Evolutionary conservation across 2,329 filamentous ascomycete species (phyloP).

Genomic region (Thielaviopsis populi): DNA sequence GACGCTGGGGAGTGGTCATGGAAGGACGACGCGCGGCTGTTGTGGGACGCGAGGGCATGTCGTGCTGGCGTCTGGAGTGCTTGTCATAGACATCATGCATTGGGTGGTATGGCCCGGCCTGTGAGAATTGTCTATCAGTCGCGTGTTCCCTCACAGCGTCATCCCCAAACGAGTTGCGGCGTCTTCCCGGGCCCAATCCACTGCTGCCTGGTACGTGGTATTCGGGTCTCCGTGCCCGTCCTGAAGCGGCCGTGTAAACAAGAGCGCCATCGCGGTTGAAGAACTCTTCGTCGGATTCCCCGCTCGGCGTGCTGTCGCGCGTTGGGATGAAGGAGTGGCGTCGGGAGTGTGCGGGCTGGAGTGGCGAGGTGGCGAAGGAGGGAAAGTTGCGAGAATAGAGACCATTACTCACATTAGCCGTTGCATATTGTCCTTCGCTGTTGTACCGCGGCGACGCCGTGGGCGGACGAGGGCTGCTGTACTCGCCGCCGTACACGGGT

Average conservation of each 20-base stretch:
- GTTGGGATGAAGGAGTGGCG: constrained; percentile 43
- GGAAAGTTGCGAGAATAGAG: constrained; percentile 34
- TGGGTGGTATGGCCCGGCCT: constrained; percentile 14
- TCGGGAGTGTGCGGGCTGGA: constrained; percentile 34
- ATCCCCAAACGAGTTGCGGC: constrained; percentile 16
- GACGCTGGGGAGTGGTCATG: constrained; percentile 35
- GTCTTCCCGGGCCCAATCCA: constrained; percentile 9
- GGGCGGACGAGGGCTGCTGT: constrained; percentile 30
- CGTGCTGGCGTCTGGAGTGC: background rate
- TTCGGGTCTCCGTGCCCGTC: constrained; percentile 8
- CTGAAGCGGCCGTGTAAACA: constrained; percentile 10
- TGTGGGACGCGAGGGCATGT: constrained; percentile 25
- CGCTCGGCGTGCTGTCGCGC: constrained; percentile 42
- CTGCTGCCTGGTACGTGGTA: constrained; percentile 7
- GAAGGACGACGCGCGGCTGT: constrained; percentile 34
- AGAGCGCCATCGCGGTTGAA: constrained; percentile 14
- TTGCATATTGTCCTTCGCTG: constrained; percentile 47
- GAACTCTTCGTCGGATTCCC: constrained; percentile 47
- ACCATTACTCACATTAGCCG: constrained; percentile 49
- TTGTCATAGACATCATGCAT: constrained; percentile 14
- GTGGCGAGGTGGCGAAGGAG: constrained; percentile 29
- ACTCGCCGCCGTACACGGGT: constrained; percentile 6
- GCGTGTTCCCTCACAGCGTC: constrained; percentile 12
- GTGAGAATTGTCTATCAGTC: constrained; percentile 17
- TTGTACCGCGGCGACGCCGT: constrained; percentile 46